Base-by-base conservation (phyloP, 75 land plant genomes). In the Pinus tabuliformis region DNA sequence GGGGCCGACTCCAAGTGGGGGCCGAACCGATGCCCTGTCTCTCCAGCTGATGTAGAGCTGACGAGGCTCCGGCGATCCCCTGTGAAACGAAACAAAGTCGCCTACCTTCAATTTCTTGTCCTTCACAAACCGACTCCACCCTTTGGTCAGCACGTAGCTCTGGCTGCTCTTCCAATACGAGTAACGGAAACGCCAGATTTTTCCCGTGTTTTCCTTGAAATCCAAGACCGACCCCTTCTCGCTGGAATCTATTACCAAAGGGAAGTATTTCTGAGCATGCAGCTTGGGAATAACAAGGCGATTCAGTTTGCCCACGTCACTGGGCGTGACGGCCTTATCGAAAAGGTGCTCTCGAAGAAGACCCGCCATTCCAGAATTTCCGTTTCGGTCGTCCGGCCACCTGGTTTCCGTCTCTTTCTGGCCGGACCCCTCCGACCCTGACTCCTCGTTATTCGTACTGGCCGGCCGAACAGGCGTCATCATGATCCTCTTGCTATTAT, bases 131-230 rank as follows among this genome's bases (percentile, higher is more conserved):
- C 84, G 26, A 59, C 81, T 85, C 87, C 87, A 85, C 7, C 87
- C 87, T 74, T 84, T 85, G 9, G 86, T 85, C 56, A 85, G 72
- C 59, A 85, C 86, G 73, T 85, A 85, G 74, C 87, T 82, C 78
- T 82, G 87, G 81, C 85, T 79, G 64, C 87, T 86, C 72, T 76
- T 80, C 87, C 85, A 86, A 75, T 85, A 85, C 11, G 84, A 82
- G 81, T 85, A 85, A 3, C 85, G 63, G 73, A 85, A 82, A 61
- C 87, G 73, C 87, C 84, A 85, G n/a, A 66, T 71, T 74, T 82
- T 82, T 8, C 85, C 85, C 4, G 77, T 42, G 24, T 64, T 60
- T 22, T 85, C 87, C 49, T 85, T 81, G 21, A 85, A 82, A 16
- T 80, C 73, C 24, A 85, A 81, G 13, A 83, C 59, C 13, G 75